Percentiles rank a stretch among this genome's conserved stretches.
These are phyloP conservation scores for Backusella macrospora DNA, from an alignment of 192 early-diverging fungal species.

Conservation along the genomic window DNA sequence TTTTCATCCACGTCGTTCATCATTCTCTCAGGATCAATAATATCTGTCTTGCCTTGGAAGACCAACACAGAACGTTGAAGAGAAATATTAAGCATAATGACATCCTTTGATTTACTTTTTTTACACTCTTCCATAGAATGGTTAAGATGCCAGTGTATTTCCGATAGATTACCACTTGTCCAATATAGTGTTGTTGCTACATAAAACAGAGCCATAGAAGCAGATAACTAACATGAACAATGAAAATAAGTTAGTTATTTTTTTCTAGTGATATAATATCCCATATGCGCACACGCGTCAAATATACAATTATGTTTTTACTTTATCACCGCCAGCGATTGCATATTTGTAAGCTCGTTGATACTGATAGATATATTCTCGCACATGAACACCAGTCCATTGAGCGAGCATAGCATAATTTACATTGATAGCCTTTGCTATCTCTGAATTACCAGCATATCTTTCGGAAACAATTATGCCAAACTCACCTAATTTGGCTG, in stretches of 20 bases:
- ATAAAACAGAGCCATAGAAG: constrained; percentile 31
- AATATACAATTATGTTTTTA: constrained; percentile 13
- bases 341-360: constrained; percentile 33
- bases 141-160: constrained; percentile 22
- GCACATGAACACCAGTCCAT: constrained; percentile 29
- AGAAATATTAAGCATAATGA: constrained; percentile 16
- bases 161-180: constrained; percentile 26
- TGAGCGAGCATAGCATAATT: constrained; percentile 29
- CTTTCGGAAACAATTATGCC: constrained; percentile 27
- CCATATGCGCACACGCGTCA: background rate
- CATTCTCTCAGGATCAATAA: background rate
- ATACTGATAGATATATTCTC: constrained; percentile 24
- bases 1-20: constrained; percentile 15
- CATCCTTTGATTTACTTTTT: constrained; percentile 14
- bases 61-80: constrained; percentile 21
- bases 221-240: constrained; percentile 14
- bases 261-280: background rate
- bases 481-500: constrained; percentile 22
- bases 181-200: constrained; percentile 19
- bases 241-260: background rate
- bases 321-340: constrained; percentile 34
- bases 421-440: constrained; percentile 20
- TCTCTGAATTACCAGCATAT: constrained; percentile 31
- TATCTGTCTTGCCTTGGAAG: constrained; percentile 30
- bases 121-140: constrained; percentile 27